phyloP scores from a whole-genome alignment of 2,329 filamentous ascomycete species.

The Aspergillus tanneri region DNA sequence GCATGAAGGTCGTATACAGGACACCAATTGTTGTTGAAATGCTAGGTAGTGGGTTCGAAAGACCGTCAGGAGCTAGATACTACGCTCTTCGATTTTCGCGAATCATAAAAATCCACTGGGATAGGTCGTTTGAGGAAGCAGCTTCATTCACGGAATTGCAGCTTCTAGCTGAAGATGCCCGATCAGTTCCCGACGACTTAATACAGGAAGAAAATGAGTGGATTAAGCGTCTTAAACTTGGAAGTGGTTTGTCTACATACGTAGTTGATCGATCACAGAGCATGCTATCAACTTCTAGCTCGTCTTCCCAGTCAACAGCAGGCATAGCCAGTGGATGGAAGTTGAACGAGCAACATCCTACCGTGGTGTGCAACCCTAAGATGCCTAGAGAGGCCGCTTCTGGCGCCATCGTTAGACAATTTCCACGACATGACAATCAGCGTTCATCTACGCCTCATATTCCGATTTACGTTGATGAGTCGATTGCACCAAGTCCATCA shows the following conservation, averaged over 20 bases:
- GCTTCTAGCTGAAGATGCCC: constrained; percentile 60
- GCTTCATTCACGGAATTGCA: constrained; percentile 71
- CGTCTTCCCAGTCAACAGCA: constrained; percentile 11
- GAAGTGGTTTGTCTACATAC: constrained; percentile 41
- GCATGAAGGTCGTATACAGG: constrained; percentile 57
- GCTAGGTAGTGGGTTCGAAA: constrained; percentile 76
- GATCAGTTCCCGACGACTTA: constrained; percentile 53
- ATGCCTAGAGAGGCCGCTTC: background rate
- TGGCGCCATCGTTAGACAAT: background rate
- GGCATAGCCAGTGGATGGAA: background rate
- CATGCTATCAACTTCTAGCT: constrained; percentile 20
- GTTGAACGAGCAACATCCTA: no score
- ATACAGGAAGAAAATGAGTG: constrained; percentile 62
- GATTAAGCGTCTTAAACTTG: constrained; percentile 59
- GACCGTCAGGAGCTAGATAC: constrained; percentile 65
- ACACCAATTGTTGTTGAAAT: constrained; percentile 76
- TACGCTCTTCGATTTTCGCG: constrained; percentile 75
- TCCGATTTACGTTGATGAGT: constrained; percentile 24
- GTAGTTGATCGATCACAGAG: constrained; percentile 27
- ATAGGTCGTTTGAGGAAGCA: constrained; percentile 68
- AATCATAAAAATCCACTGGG: constrained; percentile 73
- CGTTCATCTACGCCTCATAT: constrained; percentile 5
- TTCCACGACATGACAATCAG: background rate
- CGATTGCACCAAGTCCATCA: background rate
- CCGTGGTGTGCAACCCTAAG: background rate